Percentiles rank a stretch among this genome's conserved stretches.
Evolutionary conservation across 352 stramenopile species (phyloP).

Genomic region (Phytophthora pini): DNA sequence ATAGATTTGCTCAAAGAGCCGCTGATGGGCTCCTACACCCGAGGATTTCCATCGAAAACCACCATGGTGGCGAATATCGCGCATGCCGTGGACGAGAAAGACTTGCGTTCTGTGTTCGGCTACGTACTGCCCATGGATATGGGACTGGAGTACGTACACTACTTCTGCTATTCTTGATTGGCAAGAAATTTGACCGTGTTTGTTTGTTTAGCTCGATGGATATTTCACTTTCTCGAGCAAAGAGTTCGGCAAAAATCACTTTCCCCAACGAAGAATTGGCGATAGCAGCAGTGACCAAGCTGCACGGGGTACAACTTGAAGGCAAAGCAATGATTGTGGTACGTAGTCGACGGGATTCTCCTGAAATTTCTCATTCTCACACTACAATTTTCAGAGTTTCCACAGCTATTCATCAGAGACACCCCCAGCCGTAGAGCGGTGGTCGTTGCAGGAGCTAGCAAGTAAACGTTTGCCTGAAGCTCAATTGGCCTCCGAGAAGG

Average conservation of each 20-base stretch:
- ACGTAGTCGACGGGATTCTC: constrained; percentile 3
- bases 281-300: constrained; percentile 42
- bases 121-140: constrained; percentile 50
- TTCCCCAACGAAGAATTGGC: constrained; percentile 44
- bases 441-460: constrained; percentile 34
- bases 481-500: constrained; percentile 49
- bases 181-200: neutral
- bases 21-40: constrained; percentile 45
- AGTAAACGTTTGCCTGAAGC: constrained; percentile 30
- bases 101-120: constrained; percentile 65
- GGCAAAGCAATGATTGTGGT: constrained; percentile 60
- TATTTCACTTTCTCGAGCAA: constrained; percentile 15
- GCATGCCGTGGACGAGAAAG: constrained; percentile 50
- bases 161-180: neutral
- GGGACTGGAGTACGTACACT: constrained; percentile 41
- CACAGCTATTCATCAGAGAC: neutral
- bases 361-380: constrained; percentile 15
- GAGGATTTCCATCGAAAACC: constrained; percentile 32
- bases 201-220: constrained; percentile 25
- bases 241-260: constrained; percentile 20
- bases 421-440: constrained; percentile 11
- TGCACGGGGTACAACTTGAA: constrained; percentile 65
- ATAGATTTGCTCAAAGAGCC: constrained; percentile 44
- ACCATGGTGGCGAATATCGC: constrained; percentile 59
- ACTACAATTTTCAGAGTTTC: constrained; percentile 35